Base-by-base conservation (phyloP, 2,329 filamentous ascomycete species). In the Sporothrix globosa region DNA sequence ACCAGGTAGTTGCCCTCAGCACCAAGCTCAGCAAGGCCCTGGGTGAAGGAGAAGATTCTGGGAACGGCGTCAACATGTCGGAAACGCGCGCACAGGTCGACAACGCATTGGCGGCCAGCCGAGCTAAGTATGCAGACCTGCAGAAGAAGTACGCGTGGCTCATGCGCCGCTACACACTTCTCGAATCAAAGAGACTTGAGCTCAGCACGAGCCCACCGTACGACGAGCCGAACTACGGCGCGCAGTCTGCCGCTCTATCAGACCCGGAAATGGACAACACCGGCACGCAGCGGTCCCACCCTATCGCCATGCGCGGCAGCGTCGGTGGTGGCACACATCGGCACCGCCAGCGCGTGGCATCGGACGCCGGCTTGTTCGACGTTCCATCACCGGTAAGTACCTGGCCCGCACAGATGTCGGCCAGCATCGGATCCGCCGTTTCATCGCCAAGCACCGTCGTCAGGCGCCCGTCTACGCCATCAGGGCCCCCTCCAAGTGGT, bases 101-200 rank as follows among this genome's bases (percentile, higher is more conserved):
- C 70, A 79, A 74, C 5, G 79, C 82, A 0, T 77, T 88, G 17
- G 82, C 84, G 41, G 83, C 84, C n/a, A 86, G 83, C 74, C 80
- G 84, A 63, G 81, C 82, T 0, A 86, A 85, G 76, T 84, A 88
- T 72, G 79, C 81, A 0, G 85, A 87, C 74, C 77, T 88, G 72
- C 84, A 86, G 74, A 84, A 81, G 75, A 85, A 86, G 71, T 82
- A 86, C 74, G 78, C 79, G 60, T 79, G 83, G 24, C 79, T 88
- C 65, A 80, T 81, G 74, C 82, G 82, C 68, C 86, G 86, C 74
- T 86, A 86, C 75, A 84, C 82, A 14, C 81, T 81, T 1, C 77
- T 87, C 24, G 84, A 88, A 76, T 83, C 72, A 11, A 63, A 71
- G 65, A n/a, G 46, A 6, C 67, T 74, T 17, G 73, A 73, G 24